Percentiles rank a stretch among this genome's conserved stretches.
Conservation (phyloP, 257 asterid genomes). For the Striga asiatica region DNA sequence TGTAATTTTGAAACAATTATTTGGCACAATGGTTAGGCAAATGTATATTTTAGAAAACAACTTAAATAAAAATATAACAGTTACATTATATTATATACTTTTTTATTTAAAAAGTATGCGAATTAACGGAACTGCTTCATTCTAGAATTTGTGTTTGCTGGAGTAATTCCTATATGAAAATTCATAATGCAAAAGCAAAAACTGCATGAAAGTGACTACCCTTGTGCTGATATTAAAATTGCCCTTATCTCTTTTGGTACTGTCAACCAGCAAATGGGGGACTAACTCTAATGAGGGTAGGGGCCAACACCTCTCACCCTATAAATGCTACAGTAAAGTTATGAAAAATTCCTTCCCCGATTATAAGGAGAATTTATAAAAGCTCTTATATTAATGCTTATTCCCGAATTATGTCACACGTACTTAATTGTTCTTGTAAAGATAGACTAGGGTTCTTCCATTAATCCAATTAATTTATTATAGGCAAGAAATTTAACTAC, state of each 20-base stretch:
- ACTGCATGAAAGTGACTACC: slow-evolving; percentile 24
- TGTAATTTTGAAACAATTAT: no score
- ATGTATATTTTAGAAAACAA: no score
- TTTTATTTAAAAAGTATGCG: no score
- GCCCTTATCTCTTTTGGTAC: slow-evolving; percentile 18
- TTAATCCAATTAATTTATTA: not conserved
- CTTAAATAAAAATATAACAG: no score
- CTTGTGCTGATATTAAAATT: slow-evolving; percentile 9
- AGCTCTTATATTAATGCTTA: not conserved
- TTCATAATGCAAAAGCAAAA: slow-evolving; percentile 3
- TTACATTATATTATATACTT: no score
- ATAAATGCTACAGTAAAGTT: slow-evolving; percentile 18
- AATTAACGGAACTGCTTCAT: no score
- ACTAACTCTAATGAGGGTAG: slow-evolving; percentile 24
- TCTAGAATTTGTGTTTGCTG: no score
- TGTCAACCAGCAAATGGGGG: slow-evolving; percentile 24
- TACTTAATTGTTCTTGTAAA: no score
- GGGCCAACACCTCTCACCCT: slow-evolving; percentile 23
- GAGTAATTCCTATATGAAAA: no score
- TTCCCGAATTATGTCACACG: slow-evolving; percentile 2
- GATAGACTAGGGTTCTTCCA: no score
- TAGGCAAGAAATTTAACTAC: no score
- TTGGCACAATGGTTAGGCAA: no score
- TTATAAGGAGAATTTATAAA: not conserved
- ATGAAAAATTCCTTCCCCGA: not conserved